Percentiles rank a stretch among this genome's conserved stretches.
phyloP scores from a whole-genome alignment of 129 eudicot genomes.

The Calendula officinalis region DNA sequence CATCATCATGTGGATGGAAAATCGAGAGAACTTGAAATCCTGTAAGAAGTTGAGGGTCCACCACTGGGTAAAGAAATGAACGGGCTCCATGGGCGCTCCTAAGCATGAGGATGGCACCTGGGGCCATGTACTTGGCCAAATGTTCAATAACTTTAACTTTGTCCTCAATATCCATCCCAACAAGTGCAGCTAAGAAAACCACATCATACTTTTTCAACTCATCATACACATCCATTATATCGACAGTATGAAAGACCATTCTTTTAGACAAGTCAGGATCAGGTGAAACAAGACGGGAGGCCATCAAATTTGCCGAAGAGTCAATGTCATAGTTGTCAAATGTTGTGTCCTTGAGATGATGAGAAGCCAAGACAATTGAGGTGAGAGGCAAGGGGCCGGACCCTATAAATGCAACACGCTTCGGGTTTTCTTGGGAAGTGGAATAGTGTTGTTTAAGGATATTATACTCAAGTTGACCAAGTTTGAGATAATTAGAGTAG shows the following conservation, averaged over 20 bases:
- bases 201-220: too few species aligned
- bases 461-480: constrained; percentile 50
- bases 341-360: constrained; percentile 41
- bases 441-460: constrained; percentile 45
- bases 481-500: constrained; percentile 44
- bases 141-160: too few species aligned
- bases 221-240: constrained; percentile 50
- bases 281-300: constrained; percentile 42
- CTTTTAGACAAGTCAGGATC: constrained; percentile 53
- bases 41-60: constrained; percentile 48
- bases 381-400: constrained; percentile 19
- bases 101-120: too few species aligned
- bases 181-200: too few species aligned
- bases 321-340: constrained; percentile 81
- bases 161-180: too few species aligned
- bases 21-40: constrained; percentile 76
- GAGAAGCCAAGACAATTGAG: constrained; percentile 33
- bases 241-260: constrained; percentile 52
- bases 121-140: too few species aligned
- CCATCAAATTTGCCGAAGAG: constrained; percentile 52
- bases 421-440: neutral
- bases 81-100: too few species aligned
- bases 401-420: constrained; percentile 59
- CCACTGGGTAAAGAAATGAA: constrained; percentile 70
- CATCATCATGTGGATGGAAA: constrained; percentile 79